These are phyloP conservation scores for Alternaria incomplexa DNA, from an alignment of 2,329 filamentous ascomycete genomes.

Conservation along the genomic window DNA sequence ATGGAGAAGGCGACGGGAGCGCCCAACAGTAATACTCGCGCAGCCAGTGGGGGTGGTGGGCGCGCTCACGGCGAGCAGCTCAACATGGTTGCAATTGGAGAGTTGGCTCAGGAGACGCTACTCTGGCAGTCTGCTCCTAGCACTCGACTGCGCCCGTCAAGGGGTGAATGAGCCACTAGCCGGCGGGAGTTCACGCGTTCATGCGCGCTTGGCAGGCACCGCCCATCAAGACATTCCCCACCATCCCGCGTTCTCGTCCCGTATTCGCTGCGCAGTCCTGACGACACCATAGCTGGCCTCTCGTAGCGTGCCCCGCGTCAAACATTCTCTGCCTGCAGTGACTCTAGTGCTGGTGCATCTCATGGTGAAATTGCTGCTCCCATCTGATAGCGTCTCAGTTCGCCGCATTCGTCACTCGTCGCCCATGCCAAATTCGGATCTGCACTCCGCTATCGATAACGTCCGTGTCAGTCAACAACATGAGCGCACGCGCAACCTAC, in stretches of 20 bases:
- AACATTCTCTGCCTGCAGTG: not conserved
- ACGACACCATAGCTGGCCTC: not conserved
- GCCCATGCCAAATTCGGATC: slow-evolving; percentile 11
- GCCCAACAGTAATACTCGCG: slow-evolving; percentile 32
- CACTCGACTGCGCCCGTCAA: slow-evolving; percentile 4
- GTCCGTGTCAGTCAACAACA: slow-evolving; percentile 1
- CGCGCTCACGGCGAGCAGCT: slow-evolving; percentile 36
- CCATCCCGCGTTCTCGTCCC: not conserved
- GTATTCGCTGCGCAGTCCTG: slow-evolving; percentile 7
- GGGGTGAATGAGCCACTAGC: slow-evolving; percentile 10
- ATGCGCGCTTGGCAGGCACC: slow-evolving; percentile 14
- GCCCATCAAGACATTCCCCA: not conserved
- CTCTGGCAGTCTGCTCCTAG: not conserved
- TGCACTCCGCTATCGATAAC: slow-evolving; percentile 6
- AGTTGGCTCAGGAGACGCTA: slow-evolving; percentile 2
- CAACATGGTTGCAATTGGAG: slow-evolving; percentile 25
- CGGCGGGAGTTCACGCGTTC: slow-evolving; percentile 7
- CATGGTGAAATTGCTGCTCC: not conserved
- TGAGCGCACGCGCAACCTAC: slow-evolving; percentile 24
- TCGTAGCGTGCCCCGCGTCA: not conserved
- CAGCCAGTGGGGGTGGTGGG: slow-evolving; percentile 28
- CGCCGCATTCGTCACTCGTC: too few relatives aligned
- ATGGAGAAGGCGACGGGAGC: slow-evolving; percentile 29
- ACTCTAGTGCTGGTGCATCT: not conserved
- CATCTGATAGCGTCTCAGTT: not conserved